phyloP scores from a whole-genome alignment of 2,329 filamentous ascomycete genomes.

The Akanthomyces muscarius region DNA sequence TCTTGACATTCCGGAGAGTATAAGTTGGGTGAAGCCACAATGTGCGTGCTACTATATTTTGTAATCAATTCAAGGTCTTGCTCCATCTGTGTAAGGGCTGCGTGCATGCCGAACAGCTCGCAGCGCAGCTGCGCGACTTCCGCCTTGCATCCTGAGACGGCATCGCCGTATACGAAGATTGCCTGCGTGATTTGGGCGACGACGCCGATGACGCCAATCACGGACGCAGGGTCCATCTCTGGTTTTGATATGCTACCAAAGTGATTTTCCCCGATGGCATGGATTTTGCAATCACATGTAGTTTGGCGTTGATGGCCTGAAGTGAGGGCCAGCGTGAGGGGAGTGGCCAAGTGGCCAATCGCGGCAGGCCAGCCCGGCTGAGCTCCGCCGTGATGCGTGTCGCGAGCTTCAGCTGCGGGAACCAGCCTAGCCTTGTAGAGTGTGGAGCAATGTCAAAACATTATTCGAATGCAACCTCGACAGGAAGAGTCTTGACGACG shows the following conservation, averaged over 20 bases:
- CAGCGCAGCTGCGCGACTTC: conserved; percentile 13
- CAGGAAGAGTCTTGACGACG: no score
- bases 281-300: no score
- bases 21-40: not conserved
- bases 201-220: conserved; percentile 13
- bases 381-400: no score
- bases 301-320: no score
- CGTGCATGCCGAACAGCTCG: conserved; percentile 16
- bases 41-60: not conserved
- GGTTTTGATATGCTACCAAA: no score
- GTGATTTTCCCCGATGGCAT: not conserved
- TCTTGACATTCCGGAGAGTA: conserved; percentile 5
- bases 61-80: not conserved
- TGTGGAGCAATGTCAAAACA: no score
- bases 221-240: conserved; percentile 13
- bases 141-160: conserved; percentile 5
- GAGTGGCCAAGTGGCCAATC: no score
- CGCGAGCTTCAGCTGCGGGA: no score
- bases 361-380: no score
- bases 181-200: conserved; percentile 6
- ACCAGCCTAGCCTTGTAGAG: no score
- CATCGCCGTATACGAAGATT: conserved; percentile 8
- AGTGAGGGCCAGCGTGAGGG: no score
- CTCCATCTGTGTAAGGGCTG: conserved; percentile 9
- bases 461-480: no score